phyloP scores from a whole-genome alignment of 495 filamentous ascomycete species.

The Tetracladium setigerum region DNA sequence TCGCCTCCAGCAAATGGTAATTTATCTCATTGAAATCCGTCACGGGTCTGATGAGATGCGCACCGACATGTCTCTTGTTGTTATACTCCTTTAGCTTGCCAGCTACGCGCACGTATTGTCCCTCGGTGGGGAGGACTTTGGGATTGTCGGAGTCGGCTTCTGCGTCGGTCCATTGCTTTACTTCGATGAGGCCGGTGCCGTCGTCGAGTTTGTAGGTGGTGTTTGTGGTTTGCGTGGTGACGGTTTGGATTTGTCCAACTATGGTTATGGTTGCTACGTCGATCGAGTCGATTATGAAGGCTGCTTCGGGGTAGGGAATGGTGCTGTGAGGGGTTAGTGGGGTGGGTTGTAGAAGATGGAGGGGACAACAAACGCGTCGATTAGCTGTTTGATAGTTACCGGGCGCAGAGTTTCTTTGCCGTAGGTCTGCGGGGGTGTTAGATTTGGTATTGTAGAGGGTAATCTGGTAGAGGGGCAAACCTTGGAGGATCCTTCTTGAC shows the following conservation, averaged over 20 bases:
- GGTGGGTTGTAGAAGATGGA: background rate
- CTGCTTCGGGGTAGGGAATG: constrained; percentile 63
- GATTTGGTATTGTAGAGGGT: background rate
- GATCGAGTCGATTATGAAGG: constrained; percentile 70
- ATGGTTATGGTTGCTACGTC: constrained; percentile 62
- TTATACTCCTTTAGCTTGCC: constrained; percentile 72
- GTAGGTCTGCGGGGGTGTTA: constrained; percentile 22
- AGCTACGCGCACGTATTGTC: constrained; percentile 75
- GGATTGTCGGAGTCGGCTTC: constrained; percentile 42
- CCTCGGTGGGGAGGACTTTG: constrained; percentile 34
- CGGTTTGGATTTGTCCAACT: constrained; percentile 81
- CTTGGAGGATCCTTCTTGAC: constrained; percentile 35
- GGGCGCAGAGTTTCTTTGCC: constrained; percentile 71
- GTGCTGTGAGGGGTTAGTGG: constrained; percentile 20
- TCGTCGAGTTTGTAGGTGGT: constrained; percentile 90
- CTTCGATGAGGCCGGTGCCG: constrained; percentile 87
- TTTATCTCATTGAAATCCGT: constrained; percentile 85
- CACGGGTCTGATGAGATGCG: constrained; percentile 73
- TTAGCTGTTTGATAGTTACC: constrained; percentile 88
- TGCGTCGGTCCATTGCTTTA: constrained; percentile 82
- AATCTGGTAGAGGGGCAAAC: constrained; percentile 3
- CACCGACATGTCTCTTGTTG: constrained; percentile 69
- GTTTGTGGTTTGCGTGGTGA: constrained; percentile 82
- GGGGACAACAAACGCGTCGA: constrained; percentile 49
- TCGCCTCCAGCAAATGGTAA: constrained; percentile 83